Evolutionary conservation across 2,329 filamentous ascomycete genomes (phyloP).

Genomic region (Fusarium hainanense): DNA sequence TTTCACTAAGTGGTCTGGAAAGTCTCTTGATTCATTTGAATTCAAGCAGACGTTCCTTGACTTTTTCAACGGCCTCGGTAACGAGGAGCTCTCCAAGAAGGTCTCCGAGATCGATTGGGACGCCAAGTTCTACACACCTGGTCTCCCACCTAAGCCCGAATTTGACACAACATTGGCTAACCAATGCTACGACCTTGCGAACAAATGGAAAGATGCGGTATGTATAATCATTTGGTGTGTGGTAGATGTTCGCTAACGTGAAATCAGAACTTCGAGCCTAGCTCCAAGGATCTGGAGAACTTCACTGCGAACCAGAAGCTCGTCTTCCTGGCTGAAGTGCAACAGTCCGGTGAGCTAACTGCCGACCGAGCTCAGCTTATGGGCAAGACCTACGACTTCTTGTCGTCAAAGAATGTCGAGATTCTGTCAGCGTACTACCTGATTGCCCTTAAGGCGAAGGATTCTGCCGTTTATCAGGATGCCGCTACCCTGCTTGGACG

Average conservation of each 20-base stretch:
- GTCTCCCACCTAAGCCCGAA: constrained; percentile 87
- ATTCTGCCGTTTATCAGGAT: constrained; percentile 74
- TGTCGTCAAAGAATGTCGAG: constrained; percentile 85
- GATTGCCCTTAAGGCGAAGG: constrained; percentile 80
- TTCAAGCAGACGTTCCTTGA: constrained; percentile 89
- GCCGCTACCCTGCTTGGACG: constrained; percentile 79
- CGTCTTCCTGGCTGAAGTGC: constrained; percentile 86
- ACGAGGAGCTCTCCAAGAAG: constrained; percentile 71
- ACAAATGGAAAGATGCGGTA: constrained; percentile 78
- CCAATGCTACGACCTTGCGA: constrained; percentile 82
- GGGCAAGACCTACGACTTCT: constrained; percentile 78
- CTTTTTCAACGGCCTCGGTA: constrained; percentile 78
- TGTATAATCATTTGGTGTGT: constrained; percentile 44
- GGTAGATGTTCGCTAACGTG: constrained; percentile 42
- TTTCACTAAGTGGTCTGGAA: constrained; percentile 84
- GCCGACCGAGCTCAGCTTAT: constrained; percentile 75
- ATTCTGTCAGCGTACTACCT: constrained; percentile 83
- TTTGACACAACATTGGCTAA: constrained; percentile 92
- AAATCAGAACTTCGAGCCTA: constrained; percentile 69
- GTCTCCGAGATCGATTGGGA: constrained; percentile 88
- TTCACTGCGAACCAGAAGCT: constrained; percentile 91
- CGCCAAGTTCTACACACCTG: constrained; percentile 86
- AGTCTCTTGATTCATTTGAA: constrained; percentile 91
- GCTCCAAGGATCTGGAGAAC: constrained; percentile 72
- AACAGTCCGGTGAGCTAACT: constrained; percentile 71